Base-by-base conservation (phyloP, 768 basidiomycete genomes). In the Pleurotus cornucopiae region DNA sequence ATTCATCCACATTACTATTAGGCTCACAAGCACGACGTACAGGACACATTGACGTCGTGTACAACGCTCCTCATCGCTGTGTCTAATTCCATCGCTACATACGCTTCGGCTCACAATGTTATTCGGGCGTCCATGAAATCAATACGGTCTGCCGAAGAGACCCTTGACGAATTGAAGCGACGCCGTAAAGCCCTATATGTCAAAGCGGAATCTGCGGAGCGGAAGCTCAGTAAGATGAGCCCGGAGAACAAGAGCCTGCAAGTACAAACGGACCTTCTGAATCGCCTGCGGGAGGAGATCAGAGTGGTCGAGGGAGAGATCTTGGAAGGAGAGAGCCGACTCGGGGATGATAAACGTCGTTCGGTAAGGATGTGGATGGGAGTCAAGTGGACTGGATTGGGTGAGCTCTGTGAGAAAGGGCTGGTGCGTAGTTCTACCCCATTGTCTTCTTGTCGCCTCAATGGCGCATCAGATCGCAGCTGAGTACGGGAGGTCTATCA, bases 161-260 rank as follows among this genome's bases (percentile, higher is more conserved):
- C 73, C 2, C 79, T 97, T 2, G 91, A 91, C 54, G 87, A 89
- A 3, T 71, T 93, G 12, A 86, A 84, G 61, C 81, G 85, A 12
- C 80, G 87, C 14, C 77, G 93, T 51, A 84, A 85, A 61, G 74
- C 75, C 7, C 76, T 94, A 4, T 78, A 76, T 7, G 69, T 79
- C 21, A 88, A 88, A 59, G 89, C 93, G 0, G 94, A 96, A 54
- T 71, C 81, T 14, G 93, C 91, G 2, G 93, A 96, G 61, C 89
- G 80, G 75, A 96, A 95, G 67, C 79, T 98, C 38, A 82, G 78
- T 70, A 96, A 88, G 74, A 95, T 97, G 94, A 81, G 80, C 60
- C 79, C 89, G 0, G 91, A 94, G 68, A 84, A 95, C 73, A 98
- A 96, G 77, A 89, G 89, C 61, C 71, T 93, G 37, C 71, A 73